These are phyloP conservation scores for Yarrowia osloensis DNA, from an alignment of 805 yeast species.

Conservation along the genomic window DNA sequence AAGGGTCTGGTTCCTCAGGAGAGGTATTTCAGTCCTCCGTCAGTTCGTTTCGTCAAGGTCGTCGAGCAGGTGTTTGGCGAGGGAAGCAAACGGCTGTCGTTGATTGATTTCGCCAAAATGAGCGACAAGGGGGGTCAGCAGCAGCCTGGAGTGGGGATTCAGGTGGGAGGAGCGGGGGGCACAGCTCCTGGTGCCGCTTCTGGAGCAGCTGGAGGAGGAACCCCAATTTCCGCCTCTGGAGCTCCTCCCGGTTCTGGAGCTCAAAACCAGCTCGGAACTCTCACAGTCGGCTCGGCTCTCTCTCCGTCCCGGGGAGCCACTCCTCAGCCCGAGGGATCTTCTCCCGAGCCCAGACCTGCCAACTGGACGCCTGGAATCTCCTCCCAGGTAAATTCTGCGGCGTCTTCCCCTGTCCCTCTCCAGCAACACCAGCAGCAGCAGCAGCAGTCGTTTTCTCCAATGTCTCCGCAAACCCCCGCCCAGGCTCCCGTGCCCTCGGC, in stretches of 20 bases:
- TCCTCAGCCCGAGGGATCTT: slow-evolving; percentile 16
- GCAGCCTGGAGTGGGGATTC: slow-evolving; percentile 2
- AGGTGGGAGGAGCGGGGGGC: not conserved
- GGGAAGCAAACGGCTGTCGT: not conserved
- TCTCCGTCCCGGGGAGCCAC: slow-evolving; percentile 15
- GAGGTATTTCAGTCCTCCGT: not conserved
- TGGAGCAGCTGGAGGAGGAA: not conserved
- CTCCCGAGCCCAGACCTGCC: slow-evolving; percentile 9
- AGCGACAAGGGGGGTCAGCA: slow-evolving; percentile 11
- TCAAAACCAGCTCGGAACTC: not conserved
- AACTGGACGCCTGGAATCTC: slow-evolving; percentile 23
- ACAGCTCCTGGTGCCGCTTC: not conserved
- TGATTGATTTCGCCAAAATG: slow-evolving; percentile 16
- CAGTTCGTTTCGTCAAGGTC: not conserved
- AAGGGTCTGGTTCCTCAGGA: not conserved
- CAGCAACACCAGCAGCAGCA: not conserved
- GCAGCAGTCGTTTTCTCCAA: slow-evolving; percentile 3
- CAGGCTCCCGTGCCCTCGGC: not conserved
- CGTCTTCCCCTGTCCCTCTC: not conserved
- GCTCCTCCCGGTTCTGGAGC: not conserved
- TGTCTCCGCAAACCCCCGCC: slow-evolving; percentile 1
- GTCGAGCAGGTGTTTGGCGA: slow-evolving; percentile 12
- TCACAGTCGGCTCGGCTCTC: not conserved
- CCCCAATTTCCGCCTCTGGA: not conserved
- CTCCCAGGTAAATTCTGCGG: slow-evolving; percentile 15